A percentile compares a stretch with the other conserved stretches of the same genome.
These are phyloP conservation scores for Diaporthe humulicola DNA, from an alignment of 2,329 filamentous ascomycete species.

Conservation along the genomic window DNA sequence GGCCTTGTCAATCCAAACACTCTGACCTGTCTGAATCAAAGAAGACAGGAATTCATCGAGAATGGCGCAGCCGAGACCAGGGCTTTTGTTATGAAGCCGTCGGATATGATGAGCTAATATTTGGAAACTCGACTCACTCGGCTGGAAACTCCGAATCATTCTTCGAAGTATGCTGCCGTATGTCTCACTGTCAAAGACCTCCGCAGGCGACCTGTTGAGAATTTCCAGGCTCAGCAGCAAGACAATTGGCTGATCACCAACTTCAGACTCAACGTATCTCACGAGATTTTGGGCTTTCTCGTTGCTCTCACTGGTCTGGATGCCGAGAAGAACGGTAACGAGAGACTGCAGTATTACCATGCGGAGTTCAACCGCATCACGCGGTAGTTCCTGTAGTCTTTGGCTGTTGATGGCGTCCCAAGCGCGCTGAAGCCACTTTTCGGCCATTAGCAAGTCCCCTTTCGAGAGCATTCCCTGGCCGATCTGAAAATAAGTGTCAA, in stretches of 20 bases:
- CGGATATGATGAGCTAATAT: slow-evolving; percentile 77
- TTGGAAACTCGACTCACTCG: slow-evolving; percentile 75
- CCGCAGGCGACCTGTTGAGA: slow-evolving; percentile 62
- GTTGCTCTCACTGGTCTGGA: slow-evolving; percentile 57
- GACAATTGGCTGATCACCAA: slow-evolving; percentile 75
- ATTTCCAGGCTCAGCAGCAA: slow-evolving; percentile 78
- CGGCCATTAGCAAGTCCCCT: slow-evolving; percentile 66
- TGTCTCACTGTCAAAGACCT: slow-evolving; percentile 61
- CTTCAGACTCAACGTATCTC: slow-evolving; percentile 71
- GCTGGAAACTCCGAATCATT: slow-evolving; percentile 71
- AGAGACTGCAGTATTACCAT: slow-evolving; percentile 75
- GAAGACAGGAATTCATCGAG: slow-evolving; percentile 75
- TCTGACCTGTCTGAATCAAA: slow-evolving; percentile 57
- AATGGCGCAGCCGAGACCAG: slow-evolving; percentile 60
- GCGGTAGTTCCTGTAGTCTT: slow-evolving; percentile 67
- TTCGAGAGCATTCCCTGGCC: slow-evolving; percentile 71
- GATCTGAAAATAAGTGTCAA: slow-evolving; percentile 79
- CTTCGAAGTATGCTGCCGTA: slow-evolving; percentile 68
- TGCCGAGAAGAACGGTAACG: slow-evolving; percentile 67
- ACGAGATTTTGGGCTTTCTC: slow-evolving; percentile 70
- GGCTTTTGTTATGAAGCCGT: slow-evolving; percentile 70
- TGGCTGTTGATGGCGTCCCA: slow-evolving; percentile 69
- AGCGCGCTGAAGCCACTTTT: slow-evolving; percentile 81
- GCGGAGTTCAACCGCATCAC: slow-evolving; percentile 73
- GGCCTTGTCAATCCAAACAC: slow-evolving; percentile 76